phyloP scores from a whole-genome alignment of 192 early-diverging fungal genomes.

The Globomyces pollinis-pini region DNA sequence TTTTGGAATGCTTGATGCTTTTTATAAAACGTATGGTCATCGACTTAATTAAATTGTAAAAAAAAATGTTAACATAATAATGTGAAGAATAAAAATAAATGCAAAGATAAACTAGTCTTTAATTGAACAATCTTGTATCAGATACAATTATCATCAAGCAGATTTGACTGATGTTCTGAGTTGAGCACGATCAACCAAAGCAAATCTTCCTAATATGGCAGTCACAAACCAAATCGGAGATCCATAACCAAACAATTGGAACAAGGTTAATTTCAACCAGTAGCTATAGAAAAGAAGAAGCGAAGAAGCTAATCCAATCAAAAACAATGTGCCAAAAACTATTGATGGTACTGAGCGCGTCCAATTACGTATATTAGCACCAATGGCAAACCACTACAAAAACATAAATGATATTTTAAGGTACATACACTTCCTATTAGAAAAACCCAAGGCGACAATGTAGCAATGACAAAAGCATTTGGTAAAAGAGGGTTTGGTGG shows the following conservation, averaged over 20 bases:
- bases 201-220: slow-evolving; percentile 29
- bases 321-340: slow-evolving; percentile 28
- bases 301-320: slow-evolving; percentile 19
- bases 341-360: slow-evolving; percentile 12
- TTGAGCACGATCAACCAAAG: slow-evolving; percentile 17
- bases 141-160: too few species aligned
- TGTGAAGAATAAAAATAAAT: too few species aligned
- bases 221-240: slow-evolving; percentile 20
- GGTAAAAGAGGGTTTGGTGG: slow-evolving; percentile 17
- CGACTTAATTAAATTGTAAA: neutral
- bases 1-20: slow-evolving; percentile 36
- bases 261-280: slow-evolving; percentile 36
- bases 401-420: neutral
- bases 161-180: too few species aligned
- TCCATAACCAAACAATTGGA: slow-evolving; percentile 41
- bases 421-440: slow-evolving; percentile 32
- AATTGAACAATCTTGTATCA: too few species aligned
- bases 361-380: slow-evolving; percentile 29
- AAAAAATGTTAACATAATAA: too few species aligned
- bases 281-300: slow-evolving; percentile 28
- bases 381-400: slow-evolving; percentile 22
- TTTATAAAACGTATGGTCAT: slow-evolving; percentile 27
- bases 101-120: too few species aligned
- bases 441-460: slow-evolving; percentile 30
- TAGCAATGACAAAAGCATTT: slow-evolving; percentile 18